A percentile compares a stretch with the other conserved stretches of the same genome.
These are phyloP conservation scores for Hura crepitans DNA, from an alignment of 441 rosid genomes.

Conservation along the genomic window DNA sequence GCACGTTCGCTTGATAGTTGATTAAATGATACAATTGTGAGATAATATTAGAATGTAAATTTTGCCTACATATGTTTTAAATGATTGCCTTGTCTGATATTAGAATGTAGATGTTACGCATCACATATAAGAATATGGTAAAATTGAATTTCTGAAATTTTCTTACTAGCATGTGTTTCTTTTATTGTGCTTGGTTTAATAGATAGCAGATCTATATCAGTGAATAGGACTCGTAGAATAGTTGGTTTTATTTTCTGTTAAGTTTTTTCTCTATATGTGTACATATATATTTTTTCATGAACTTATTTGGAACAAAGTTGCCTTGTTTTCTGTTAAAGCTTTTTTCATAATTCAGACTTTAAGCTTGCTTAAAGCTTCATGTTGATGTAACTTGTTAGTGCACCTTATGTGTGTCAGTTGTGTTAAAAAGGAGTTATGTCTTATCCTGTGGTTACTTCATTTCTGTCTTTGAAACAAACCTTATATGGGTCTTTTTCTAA, in stretches of 20 bases:
- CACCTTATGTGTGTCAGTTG: background rate
- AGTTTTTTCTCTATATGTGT: background rate
- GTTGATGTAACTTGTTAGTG: background rate
- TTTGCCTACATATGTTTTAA: background rate
- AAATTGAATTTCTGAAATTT: background rate
- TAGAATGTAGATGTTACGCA: no score
- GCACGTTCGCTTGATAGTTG: conserved; percentile 2
- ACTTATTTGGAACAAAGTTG: background rate
- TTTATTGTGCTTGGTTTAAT: background rate
- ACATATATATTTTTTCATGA: conserved; percentile 2
- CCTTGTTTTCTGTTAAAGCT: background rate
- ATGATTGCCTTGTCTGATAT: background rate
- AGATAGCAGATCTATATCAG: background rate
- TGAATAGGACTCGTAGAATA: background rate
- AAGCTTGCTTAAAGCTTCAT: background rate
- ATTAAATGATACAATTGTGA: background rate
- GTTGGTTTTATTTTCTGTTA: background rate
- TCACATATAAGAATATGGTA: no score
- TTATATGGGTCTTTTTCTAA: no score
- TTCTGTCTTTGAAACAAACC: no score
- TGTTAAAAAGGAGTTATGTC: no score
- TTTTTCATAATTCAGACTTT: background rate
- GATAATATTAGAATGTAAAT: background rate
- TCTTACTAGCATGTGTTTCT: background rate
- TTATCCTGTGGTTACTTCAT: no score